Evolutionary conservation across 1,284 basidiomycete species (phyloP).

Genomic region (Melampsora americana): DNA sequence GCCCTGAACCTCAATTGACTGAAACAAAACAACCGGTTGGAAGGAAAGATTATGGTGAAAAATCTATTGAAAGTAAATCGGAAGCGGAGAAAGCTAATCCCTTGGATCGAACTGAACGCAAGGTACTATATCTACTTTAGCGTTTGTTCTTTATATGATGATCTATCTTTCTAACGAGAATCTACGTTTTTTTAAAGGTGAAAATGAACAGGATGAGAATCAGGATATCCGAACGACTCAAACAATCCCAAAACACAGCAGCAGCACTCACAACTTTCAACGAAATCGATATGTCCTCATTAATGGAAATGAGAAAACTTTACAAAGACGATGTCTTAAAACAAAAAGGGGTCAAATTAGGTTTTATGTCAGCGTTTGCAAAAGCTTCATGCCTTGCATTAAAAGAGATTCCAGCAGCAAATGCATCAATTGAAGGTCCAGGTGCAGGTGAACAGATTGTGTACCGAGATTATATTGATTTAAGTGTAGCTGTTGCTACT

Average conservation of each 20-base stretch:
- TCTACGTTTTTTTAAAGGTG: conserved; percentile 59
- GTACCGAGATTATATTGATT: conserved; percentile 58
- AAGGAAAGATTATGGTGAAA: conserved; percentile 19
- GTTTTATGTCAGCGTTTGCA: conserved; percentile 97
- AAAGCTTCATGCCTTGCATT: conserved; percentile 80
- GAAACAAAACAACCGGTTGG: conserved; percentile 28
- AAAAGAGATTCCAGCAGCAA: conserved; percentile 88
- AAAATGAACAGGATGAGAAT: conserved; percentile 98
- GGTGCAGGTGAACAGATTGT: conserved; percentile 44
- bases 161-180: background rate
- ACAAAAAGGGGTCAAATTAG: conserved; percentile 90
- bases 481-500: conserved; percentile 92
- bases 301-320: conserved; percentile 88
- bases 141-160: background rate
- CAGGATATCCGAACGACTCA: conserved; percentile 93
- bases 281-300: conserved; percentile 96
- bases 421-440: conserved; percentile 77
- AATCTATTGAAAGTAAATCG: conserved; percentile 44
- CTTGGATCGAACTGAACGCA: conserved; percentile 36
- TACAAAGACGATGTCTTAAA: conserved; percentile 94
- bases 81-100: conserved; percentile 58
- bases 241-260: conserved; percentile 96
- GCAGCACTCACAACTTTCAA: conserved; percentile 98
- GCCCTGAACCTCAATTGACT: conserved; percentile 38
- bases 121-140: conserved; percentile 10